Evolutionary conservation across 208 protist genomes (phyloP).

Genomic region (Trypanosoma lewisi): DNA sequence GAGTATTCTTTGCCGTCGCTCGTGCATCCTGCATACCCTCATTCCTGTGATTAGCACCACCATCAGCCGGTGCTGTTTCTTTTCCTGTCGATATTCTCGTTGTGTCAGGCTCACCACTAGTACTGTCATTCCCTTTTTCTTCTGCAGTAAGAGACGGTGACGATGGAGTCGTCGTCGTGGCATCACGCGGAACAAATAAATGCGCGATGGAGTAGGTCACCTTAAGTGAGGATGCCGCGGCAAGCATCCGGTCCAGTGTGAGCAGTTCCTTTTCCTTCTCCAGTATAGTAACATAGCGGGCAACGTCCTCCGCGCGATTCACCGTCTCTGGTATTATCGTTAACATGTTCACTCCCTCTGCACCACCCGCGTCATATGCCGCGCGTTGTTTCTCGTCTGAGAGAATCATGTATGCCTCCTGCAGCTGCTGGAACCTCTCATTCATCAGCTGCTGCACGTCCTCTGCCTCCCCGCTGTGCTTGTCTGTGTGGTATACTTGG

Average conservation of each 20-base stretch:
- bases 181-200: constrained; percentile 24
- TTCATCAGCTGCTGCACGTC: constrained; percentile 66
- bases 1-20: not conserved
- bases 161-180: not conserved
- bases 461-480: constrained; percentile 44
- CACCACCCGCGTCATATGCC: constrained; percentile 72
- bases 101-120: not conserved
- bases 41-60: constrained; percentile 1
- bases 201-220: constrained; percentile 58
- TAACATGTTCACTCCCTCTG: constrained; percentile 41
- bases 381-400: constrained; percentile 69
- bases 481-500: constrained; percentile 87
- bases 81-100: not conserved
- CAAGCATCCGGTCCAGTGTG: constrained; percentile 54
- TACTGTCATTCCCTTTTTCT: not conserved
- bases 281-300: constrained; percentile 54
- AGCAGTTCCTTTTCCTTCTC: constrained; percentile 64
- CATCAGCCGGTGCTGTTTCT: not conserved
- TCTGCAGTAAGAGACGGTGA: constrained; percentile 2
- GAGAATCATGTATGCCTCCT: constrained; percentile 78
- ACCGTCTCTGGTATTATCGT: constrained; percentile 56
- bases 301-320: constrained; percentile 40
- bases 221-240: constrained; percentile 40
- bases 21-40: not conserved
- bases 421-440: constrained; percentile 73